Base-by-base conservation (phyloP, 2,329 filamentous ascomycete genomes). In the Bimuria novae-zelandiae region DNA sequence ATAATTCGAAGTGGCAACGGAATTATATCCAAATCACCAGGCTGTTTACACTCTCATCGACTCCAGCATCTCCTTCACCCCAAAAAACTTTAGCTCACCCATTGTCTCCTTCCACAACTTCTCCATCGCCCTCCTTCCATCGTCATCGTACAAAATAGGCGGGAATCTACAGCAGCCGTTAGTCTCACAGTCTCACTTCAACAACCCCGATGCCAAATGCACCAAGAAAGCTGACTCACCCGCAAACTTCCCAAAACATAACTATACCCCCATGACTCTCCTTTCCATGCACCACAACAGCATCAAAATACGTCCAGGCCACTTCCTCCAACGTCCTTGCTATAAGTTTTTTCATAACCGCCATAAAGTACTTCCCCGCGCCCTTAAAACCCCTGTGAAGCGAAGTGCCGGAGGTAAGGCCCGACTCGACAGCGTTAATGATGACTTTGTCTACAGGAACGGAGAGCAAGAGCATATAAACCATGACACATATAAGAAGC, bases 251-350 rank as follows among this genome's bases (percentile, higher is more conserved):
- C 73, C 78, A 82, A 42, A 77, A 76, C 72, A 78, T 79, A 0
- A 82, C 35, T 53, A 79, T 82, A 39, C 76, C 79, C 0, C 80
- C 80, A 59, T 84, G 81, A 0, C 77, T 78, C 60, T 82, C 79
- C 37, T 72, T 73, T 0, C 80, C 81, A 48, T 82, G 75, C 0
- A 71, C 67, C 0, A 78, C 68, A 0, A 65, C 68, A 0, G 80
- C 80, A 60, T 84, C 77, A 1, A 82, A 51, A 57, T 79, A 82
- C 0, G 75, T 77, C 40, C 74, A 76, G 1, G 79, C 80, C 4
- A 77, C 81, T 4, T 74, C 71, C 5, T 69, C 63, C 11, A 72
- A 29, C 3, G 59, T 69, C 17, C 76, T 67, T 0, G 65, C 67
- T 22, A 67, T 61, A 1, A 55, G 7, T 1, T 62, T 21, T n/a